phyloP scores from a whole-genome alignment of 129 eudicot genomes.

The Oenanthe sinensis region DNA sequence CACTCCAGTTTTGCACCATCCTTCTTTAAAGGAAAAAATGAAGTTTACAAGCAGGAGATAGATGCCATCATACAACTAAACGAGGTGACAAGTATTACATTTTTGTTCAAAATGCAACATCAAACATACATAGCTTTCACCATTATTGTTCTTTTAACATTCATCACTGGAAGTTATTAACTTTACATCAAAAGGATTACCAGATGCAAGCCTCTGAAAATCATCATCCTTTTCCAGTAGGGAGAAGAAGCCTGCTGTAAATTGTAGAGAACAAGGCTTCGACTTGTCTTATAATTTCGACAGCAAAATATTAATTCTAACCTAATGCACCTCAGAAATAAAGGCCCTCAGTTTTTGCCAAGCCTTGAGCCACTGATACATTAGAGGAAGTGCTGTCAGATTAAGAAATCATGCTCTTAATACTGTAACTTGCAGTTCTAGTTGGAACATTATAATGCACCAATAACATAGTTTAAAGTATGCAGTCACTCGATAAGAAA shows the following conservation, averaged over 20 bases:
- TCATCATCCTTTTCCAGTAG: background rate
- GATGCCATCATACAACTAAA: background rate
- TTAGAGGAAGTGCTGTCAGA: background rate
- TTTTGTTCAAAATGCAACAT: background rate
- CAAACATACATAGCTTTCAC: background rate
- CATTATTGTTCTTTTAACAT: background rate
- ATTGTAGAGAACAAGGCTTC: background rate
- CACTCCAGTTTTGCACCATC: background rate
- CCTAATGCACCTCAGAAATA: background rate
- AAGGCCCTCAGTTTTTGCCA: background rate
- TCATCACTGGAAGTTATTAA: background rate
- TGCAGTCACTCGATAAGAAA: background rate
- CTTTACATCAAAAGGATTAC: conserved; percentile 8
- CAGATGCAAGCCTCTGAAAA: conserved; percentile 3
- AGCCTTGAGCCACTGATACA: background rate
- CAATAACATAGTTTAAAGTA: background rate
- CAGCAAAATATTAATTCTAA: background rate
- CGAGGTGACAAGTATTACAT: background rate
- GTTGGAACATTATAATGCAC: background rate
- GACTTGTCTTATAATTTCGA: background rate
- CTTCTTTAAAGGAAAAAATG: background rate
- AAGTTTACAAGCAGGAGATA: background rate
- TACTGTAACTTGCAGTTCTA: background rate
- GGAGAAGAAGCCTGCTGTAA: background rate
- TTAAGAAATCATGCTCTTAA: background rate